phyloP scores from a whole-genome alignment of 805 yeast species.

The Yamadazyma akitaensis region DNA sequence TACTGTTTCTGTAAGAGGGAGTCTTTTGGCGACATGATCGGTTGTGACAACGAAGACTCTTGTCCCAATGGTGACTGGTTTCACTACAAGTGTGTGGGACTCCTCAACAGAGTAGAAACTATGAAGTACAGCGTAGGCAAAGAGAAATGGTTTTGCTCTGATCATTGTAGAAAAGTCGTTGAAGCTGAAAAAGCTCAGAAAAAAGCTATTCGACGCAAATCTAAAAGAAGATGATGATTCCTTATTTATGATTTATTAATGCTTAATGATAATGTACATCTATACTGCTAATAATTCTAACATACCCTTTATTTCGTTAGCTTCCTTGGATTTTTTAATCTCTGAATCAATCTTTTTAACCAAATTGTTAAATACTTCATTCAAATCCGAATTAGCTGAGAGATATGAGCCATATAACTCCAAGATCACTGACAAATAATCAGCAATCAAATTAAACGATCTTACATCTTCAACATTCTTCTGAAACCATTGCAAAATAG shows the following conservation, averaged over 20 bases:
- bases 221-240: neutral
- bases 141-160: constrained; percentile 40
- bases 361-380: constrained; percentile 63
- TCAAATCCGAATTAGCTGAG: constrained; percentile 73
- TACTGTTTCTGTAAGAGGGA: constrained; percentile 94
- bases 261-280: constrained; percentile 8
- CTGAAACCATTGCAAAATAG: constrained; percentile 79
- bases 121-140: constrained; percentile 31
- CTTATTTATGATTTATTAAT: neutral
- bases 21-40: constrained; percentile 95
- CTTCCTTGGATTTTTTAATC: constrained; percentile 77
- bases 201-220: neutral
- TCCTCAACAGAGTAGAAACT: constrained; percentile 36
- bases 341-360: constrained; percentile 63
- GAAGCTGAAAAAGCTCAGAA: neutral
- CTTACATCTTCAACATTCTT: constrained; percentile 79
- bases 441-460: constrained; percentile 59
- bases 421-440: constrained; percentile 61
- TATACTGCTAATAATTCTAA: constrained; percentile 70
- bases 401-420: constrained; percentile 76
- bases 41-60: constrained; percentile 67
- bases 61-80: constrained; percentile 48
- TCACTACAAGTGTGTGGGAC: constrained; percentile 44
- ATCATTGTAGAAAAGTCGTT: constrained; percentile 21
- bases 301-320: constrained; percentile 91